phyloP scores from a whole-genome alignment of 139 green algal genomes.

The Eudorina sp. region DNA sequence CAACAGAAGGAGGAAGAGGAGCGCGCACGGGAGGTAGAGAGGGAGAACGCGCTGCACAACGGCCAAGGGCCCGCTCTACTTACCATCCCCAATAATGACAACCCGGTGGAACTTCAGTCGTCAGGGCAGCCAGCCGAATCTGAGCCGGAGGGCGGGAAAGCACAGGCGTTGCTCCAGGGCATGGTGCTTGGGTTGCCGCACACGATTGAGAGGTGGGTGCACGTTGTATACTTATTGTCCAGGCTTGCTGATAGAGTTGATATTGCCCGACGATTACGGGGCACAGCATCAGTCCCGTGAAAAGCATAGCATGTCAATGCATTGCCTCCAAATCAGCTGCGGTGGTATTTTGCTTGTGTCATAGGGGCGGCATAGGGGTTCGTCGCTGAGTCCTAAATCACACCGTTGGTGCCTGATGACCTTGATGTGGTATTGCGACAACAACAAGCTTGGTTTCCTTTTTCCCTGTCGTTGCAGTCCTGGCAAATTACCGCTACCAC shows the following conservation, averaged over 20 bases:
- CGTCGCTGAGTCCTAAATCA: too few relatives aligned
- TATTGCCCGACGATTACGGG: too few relatives aligned
- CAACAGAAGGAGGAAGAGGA: conserved; percentile 43
- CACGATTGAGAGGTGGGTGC: conserved; percentile 31
- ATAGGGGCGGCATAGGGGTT: too few relatives aligned
- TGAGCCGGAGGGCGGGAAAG: not conserved
- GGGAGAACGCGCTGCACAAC: conserved; percentile 30
- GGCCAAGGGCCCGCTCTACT: conserved; percentile 6
- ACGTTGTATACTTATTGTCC: too few relatives aligned
- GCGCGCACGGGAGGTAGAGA: conserved; percentile 20
- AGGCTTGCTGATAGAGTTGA: too few relatives aligned
- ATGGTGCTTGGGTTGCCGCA: not conserved
- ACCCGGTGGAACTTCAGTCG: not conserved
- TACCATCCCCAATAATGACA: not conserved
- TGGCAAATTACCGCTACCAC: conserved; percentile 11
- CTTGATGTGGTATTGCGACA: too few relatives aligned
- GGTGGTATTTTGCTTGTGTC: too few relatives aligned
- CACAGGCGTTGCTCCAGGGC: not conserved
- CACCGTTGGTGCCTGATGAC: too few relatives aligned
- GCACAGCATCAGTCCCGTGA: too few relatives aligned
- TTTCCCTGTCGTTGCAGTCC: not conserved
- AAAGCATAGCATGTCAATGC: too few relatives aligned
- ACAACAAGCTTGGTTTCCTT: too few relatives aligned
- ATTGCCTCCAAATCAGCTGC: too few relatives aligned
- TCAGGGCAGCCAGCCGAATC: not conserved